phyloP scores from a whole-genome alignment of 192 early-diverging fungal species.

The Lobosporangium transversale region DNA sequence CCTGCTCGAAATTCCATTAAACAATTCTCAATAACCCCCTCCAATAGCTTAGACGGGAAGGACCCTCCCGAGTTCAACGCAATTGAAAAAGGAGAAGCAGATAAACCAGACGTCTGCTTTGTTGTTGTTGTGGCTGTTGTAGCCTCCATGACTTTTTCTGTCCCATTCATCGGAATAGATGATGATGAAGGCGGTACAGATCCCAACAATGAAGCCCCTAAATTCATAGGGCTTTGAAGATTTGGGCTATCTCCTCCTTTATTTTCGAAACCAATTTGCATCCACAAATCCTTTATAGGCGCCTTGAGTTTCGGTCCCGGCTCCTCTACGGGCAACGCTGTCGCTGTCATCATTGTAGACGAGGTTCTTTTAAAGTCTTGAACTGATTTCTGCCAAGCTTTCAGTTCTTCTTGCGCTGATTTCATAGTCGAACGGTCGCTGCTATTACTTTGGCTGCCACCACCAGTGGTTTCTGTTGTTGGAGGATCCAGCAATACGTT shows the following conservation, averaged over 20 bases:
- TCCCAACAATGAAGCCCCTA: background rate
- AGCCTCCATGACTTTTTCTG: no score
- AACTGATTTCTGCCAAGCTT: background rate
- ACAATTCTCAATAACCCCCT: conserved; percentile 69
- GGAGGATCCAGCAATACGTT: conserved; percentile 26
- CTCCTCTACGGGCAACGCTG: background rate
- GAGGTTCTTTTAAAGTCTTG: no score
- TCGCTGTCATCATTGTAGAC: background rate
- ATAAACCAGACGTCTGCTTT: background rate
- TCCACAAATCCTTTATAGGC: conserved; percentile 25
- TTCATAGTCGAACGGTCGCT: no score
- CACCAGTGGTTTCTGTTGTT: background rate
- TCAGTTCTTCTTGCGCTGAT: background rate
- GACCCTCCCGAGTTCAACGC: no score
- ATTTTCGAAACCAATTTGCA: conserved; percentile 20
- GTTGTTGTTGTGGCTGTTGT: background rate
- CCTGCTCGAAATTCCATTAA: conserved; percentile 65
- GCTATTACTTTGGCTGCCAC: background rate
- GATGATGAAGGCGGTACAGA: background rate
- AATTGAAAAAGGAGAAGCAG: background rate
- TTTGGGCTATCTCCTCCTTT: background rate
- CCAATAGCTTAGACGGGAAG: conserved; percentile 56
- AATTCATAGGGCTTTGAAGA: background rate
- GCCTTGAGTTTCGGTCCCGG: background rate
- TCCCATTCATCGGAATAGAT: background rate